phyloP scores from a whole-genome alignment of 2,329 filamentous ascomycete genomes.

The Clonostachys rhizophaga region DNA sequence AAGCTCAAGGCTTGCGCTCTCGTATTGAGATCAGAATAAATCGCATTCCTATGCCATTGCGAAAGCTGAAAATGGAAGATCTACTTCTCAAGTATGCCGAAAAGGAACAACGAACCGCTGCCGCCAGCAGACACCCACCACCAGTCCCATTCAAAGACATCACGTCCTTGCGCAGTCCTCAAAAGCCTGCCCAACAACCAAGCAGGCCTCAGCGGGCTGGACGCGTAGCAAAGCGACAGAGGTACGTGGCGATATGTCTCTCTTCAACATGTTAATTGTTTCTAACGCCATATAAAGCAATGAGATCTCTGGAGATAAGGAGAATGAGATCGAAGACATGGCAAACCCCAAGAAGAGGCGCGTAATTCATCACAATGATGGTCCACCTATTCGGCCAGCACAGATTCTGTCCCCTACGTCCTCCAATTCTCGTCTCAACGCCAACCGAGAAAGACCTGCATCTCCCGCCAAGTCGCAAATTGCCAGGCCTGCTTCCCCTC shows the following conservation, averaged over 20 bases:
- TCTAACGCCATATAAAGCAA: conserved; percentile 37
- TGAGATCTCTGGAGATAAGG: conserved; percentile 67
- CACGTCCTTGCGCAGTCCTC: conserved; percentile 23
- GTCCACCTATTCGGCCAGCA: conserved; percentile 31
- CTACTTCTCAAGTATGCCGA: conserved; percentile 53
- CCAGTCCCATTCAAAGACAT: conserved; percentile 46
- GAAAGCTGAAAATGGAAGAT: conserved; percentile 79
- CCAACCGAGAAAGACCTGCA: conserved; percentile 29
- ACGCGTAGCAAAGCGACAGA: conserved; percentile 40
- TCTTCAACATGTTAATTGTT: conserved; percentile 10
- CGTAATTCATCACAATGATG: conserved; percentile 37
- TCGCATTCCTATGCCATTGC: conserved; percentile 75
- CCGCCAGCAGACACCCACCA: conserved; percentile 27
- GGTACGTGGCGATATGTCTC: conserved; percentile 30
- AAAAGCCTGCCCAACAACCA: conserved; percentile 22
- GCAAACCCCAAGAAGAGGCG: conserved; percentile 69
- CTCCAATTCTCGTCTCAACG: conserved; percentile 67
- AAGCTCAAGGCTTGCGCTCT: conserved; percentile 78
- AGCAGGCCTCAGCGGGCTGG: conserved; percentile 9
- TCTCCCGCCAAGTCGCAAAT: conserved; percentile 55
- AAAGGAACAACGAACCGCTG: conserved; percentile 33
- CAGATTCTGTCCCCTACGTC: conserved; percentile 79
- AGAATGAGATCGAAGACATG: conserved; percentile 58
- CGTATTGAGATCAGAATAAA: conserved; percentile 92
- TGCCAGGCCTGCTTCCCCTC: conserved; percentile 54